Evolutionary conservation across 345 rosid genomes (phyloP), one percentile per base, ranked within the genome.

Genomic region (Pelargonium nanum): DNA sequence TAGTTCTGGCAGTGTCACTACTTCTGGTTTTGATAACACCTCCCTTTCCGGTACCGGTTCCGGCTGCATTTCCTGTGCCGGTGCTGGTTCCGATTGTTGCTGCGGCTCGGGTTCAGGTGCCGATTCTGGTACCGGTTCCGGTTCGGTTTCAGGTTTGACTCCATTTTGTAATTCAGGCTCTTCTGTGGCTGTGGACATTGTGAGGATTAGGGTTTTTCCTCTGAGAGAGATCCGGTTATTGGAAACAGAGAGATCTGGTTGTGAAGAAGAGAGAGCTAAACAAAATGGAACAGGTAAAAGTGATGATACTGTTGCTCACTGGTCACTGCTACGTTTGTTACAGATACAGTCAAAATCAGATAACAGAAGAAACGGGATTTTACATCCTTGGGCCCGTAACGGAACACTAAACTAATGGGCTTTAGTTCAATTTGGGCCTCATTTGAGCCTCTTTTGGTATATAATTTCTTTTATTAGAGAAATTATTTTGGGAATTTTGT

Each of bases 131-230:
- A 53, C 56, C 15, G 71, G 73, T 44, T 25, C 68, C 22, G 75
- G 61, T 62, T 65, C 70, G 6, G 76, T 64, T 34, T 25, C 73
- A 8, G 60, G 75, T 61, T 20, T 24, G 28, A 44, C 21, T 60
- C 81, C 88, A 66, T 80, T 77, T 3, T 65, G 74, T 63, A 80
- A 64, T 56, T 81, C 80, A 61, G 83, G 60, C 24, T 75, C 83
- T 48, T 79, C 85, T 19, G 62, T 30, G 24, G 67, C 20, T 30
- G 76, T 59, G 25, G 88, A 75, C 90, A 84, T 82, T 55, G 65
- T 53, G 23, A 32, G 8, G 62, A 26, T 9, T 19, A 34, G 7
- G 34, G 32, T 24, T n/a, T n/a, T n/a, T n/a, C n/a, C n/a, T n/a
- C n/a, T n/a, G 57, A 26, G 59, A 1, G 22, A 40, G 48, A 40